A percentile compares a stretch with the other conserved stretches of the same genome.
Conservation (phyloP, 2,329 filamentous ascomycete species). For the Emmonsia crescens region DNA sequence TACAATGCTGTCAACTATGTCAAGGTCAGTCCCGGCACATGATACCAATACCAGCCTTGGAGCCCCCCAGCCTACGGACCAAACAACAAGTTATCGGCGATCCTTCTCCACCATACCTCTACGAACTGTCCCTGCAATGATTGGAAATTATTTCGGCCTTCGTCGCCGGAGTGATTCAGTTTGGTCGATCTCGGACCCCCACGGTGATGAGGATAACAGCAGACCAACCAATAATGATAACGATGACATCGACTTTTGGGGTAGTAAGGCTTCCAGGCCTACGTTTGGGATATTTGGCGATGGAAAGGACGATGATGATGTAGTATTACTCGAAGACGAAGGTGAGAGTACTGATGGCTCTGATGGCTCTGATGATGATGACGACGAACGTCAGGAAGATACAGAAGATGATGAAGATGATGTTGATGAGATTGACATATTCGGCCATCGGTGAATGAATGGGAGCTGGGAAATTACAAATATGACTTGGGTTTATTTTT, state of each 20-base stretch:
- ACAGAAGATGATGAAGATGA: constrained; percentile 38
- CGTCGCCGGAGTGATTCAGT: constrained; percentile 24
- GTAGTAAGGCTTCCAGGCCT: constrained; percentile 33
- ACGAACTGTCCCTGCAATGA: constrained; percentile 31
- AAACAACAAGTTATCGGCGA: constrained; percentile 15
- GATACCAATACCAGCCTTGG: constrained; percentile 12
- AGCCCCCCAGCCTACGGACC: constrained; percentile 12
- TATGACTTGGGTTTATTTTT: background rate
- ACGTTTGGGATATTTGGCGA: constrained; percentile 27
- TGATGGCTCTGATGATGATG: constrained; percentile 40
- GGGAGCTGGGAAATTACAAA: background rate
- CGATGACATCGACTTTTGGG: constrained; percentile 47
- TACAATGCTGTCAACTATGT: constrained; percentile 20
- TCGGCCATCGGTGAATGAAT: constrained; percentile 39
- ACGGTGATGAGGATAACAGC: background rate
- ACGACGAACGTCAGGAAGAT: constrained; percentile 30
- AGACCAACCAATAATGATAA: constrained; percentile 19
- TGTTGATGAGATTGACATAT: constrained; percentile 42
- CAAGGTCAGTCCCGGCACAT: constrained; percentile 17
- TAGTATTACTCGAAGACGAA: constrained; percentile 22
- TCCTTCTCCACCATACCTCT: constrained; percentile 26
- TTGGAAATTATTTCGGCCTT: constrained; percentile 37
- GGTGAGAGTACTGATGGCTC: constrained; percentile 29
- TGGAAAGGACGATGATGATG: constrained; percentile 16
- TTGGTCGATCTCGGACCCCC: constrained; percentile 10